Conservation (phyloP, 2,329 filamentous ascomycete genomes). For the Arthrobotrys musiformis region DNA sequence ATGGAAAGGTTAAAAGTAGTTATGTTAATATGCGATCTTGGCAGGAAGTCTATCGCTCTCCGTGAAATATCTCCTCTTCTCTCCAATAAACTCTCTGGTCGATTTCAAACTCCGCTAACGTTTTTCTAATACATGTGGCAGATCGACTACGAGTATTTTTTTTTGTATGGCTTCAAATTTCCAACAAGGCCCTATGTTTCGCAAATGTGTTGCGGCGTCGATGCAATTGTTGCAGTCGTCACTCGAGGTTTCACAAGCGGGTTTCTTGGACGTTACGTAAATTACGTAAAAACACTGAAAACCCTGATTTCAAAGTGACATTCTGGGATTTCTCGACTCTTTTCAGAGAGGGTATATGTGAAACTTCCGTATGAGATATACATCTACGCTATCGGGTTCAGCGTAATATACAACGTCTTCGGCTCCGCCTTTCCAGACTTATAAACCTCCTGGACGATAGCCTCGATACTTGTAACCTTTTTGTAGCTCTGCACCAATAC, state of each 20-base stretch:
- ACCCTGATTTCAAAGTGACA: not conserved
- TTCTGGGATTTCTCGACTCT: not conserved
- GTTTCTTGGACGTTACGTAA: not conserved
- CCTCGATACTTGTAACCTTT: not conserved
- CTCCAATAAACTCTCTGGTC: not conserved
- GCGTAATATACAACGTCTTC: conserved; percentile 5
- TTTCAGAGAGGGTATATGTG: not conserved
- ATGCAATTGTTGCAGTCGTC: not conserved
- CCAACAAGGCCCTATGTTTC: not conserved
- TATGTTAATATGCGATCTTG: too few relatives aligned
- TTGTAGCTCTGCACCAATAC: conserved; percentile 26
- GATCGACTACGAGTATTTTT: not conserved
- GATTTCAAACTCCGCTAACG: not conserved
- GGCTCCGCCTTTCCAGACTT: conserved; percentile 2
- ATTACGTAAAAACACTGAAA: not conserved
- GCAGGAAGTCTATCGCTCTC: not conserved
- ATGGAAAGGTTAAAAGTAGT: not conserved
- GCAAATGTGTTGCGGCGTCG: not conserved
- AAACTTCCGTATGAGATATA: not conserved
- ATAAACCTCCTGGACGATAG: not conserved
- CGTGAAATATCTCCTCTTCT: not conserved
- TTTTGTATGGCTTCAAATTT: not conserved
- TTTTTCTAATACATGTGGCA: not conserved
- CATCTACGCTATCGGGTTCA: not conserved
- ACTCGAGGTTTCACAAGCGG: conserved; percentile 3